Evolutionary conservation across 2,329 filamentous ascomycete species (phyloP).

Genomic region (Polychaeton citri): DNA sequence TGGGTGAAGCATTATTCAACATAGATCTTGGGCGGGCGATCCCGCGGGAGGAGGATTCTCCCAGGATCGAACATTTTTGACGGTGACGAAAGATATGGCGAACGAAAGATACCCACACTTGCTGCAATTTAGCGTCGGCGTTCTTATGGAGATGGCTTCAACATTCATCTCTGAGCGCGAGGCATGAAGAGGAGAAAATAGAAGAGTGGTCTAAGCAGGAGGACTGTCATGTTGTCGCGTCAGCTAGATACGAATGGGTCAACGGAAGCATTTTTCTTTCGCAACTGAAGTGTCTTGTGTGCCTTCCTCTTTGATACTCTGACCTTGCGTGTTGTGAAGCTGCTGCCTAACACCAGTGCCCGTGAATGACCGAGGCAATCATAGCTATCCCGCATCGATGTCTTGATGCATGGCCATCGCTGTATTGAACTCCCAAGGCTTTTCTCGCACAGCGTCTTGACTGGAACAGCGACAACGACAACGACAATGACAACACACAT

Average conservation of each 20-base stretch:
- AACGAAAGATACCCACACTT: not conserved
- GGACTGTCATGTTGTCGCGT: not conserved
- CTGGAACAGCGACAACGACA: too few relatives aligned
- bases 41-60: not conserved
- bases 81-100: not conserved
- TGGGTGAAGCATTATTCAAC: slow-evolving; percentile 11
- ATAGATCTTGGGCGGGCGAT: slow-evolving; percentile 4
- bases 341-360: too few relatives aligned
- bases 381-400: too few relatives aligned
- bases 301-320: not conserved
- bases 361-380: too few relatives aligned
- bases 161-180: slow-evolving; percentile 6
- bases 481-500: too few relatives aligned
- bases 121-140: slow-evolving; percentile 14
- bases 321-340: too few relatives aligned
- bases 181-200: not conserved
- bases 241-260: not conserved
- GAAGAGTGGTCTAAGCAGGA: not conserved
- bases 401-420: too few relatives aligned
- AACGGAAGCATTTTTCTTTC: not conserved
- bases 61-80: not conserved
- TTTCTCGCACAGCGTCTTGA: too few relatives aligned
- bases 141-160: slow-evolving; percentile 13
- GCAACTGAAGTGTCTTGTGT: not conserved
- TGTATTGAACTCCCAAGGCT: too few relatives aligned